Evolutionary conservation across 345 rosid genomes (phyloP).

Genomic region (Carallia brachiata): DNA sequence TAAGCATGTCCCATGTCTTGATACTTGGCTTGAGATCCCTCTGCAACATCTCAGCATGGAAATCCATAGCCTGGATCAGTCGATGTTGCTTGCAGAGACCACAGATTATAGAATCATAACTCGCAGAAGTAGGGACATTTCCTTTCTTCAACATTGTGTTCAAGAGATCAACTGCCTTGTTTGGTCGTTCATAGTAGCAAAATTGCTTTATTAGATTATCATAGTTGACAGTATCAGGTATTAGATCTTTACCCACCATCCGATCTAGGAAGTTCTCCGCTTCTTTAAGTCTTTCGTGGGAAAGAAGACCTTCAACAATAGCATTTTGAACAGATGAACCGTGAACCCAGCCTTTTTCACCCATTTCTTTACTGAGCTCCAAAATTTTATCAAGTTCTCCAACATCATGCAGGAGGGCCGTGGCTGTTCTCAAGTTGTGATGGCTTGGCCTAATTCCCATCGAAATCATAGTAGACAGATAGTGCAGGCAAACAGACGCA

Average conservation of each 20-base stretch:
- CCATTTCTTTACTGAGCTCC: constrained; percentile 57
- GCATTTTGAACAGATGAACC: constrained; percentile 47
- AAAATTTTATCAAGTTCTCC: constrained; percentile 46
- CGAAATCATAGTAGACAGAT: constrained; percentile 60
- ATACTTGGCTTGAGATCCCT: constrained; percentile 52
- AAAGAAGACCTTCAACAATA: constrained; percentile 47
- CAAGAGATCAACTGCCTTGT: constrained; percentile 56
- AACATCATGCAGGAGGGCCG: constrained; percentile 36
- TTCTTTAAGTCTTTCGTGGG: constrained; percentile 38
- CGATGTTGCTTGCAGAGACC: constrained; percentile 43
- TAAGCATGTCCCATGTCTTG: constrained; percentile 43
- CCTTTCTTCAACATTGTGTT: constrained; percentile 61
- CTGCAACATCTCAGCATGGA: constrained; percentile 62
- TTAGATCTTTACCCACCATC: constrained; percentile 35
- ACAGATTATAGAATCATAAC: constrained; percentile 55
- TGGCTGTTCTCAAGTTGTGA: constrained; percentile 53
- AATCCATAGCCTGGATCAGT: constrained; percentile 51
- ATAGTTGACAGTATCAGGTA: constrained; percentile 38
- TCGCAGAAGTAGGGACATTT: constrained; percentile 40
- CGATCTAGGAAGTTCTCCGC: constrained; percentile 55
- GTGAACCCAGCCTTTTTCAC: constrained; percentile 44
- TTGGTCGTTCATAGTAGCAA: constrained; percentile 37
- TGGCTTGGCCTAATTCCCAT: constrained; percentile 50
- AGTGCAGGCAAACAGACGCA: constrained; percentile 33
- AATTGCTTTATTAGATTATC: constrained; percentile 57